Evolutionary conservation across 2,329 filamentous ascomycete species (phyloP).

Genomic region (Xylaria sp.): DNA sequence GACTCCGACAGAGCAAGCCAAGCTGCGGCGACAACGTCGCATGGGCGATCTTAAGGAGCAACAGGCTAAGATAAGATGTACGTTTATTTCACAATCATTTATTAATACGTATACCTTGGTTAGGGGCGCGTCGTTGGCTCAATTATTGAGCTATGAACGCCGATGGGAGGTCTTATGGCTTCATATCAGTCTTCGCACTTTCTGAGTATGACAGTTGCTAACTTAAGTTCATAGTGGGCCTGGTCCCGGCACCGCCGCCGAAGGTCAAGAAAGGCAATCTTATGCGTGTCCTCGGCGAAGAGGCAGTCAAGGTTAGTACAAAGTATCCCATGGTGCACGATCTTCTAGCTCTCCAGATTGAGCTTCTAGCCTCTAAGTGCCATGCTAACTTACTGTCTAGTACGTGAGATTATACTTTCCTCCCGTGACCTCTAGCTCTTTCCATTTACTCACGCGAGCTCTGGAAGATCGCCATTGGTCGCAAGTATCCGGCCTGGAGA

Average conservation of each 20-base stretch:
- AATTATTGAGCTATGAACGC: neutral
- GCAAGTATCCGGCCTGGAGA: neutral
- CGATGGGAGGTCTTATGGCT: neutral
- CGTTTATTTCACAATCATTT: neutral
- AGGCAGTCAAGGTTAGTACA: slow-evolving; percentile 67
- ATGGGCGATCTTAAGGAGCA: slow-evolving; percentile 94
- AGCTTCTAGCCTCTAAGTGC: neutral
- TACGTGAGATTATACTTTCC: neutral
- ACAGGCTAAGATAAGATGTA: slow-evolving; percentile 84
- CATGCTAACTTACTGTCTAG: neutral
- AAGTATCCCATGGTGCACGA: too few species aligned
- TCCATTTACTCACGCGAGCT: neutral
- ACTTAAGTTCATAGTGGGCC: slow-evolving; percentile 56
- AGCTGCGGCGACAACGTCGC: slow-evolving; percentile 83
- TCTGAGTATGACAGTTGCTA: neutral
- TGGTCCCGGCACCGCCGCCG: slow-evolving; percentile 86
- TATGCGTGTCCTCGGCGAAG: slow-evolving; percentile 94
- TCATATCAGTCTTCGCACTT: neutral
- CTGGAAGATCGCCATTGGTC: neutral
- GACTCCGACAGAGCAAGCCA: slow-evolving; percentile 87
- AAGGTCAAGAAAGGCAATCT: slow-evolving; percentile 98
- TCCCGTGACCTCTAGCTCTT: neutral
- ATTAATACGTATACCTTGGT: neutral
- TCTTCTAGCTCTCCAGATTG: too few species aligned
- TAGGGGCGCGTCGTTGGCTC: too few species aligned